These are phyloP conservation scores for Tagetes erecta DNA, from an alignment of 129 eudicot genomes.

Conservation along the genomic window DNA sequence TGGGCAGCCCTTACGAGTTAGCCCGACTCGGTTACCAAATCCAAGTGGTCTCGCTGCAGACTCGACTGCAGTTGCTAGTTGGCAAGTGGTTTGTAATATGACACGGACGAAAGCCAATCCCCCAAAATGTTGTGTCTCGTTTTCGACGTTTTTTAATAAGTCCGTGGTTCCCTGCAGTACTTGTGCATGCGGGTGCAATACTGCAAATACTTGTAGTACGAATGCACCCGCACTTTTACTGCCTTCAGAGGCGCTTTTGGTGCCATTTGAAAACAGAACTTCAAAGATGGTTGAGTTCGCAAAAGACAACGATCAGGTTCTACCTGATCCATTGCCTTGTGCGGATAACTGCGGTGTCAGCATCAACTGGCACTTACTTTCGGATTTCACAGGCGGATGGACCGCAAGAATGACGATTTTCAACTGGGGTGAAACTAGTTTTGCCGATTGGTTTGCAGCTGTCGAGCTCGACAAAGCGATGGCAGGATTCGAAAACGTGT, in stretches of 20 bases:
- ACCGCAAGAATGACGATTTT: slow-evolving; percentile 70
- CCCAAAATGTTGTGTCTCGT: slow-evolving; percentile 70
- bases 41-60: slow-evolving; percentile 49
- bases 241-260: slow-evolving; percentile 51
- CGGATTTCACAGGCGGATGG: slow-evolving; percentile 62
- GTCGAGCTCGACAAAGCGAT: slow-evolving; percentile 45
- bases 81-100: slow-evolving; percentile 68
- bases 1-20: slow-evolving; percentile 55
- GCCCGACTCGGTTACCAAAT: slow-evolving; percentile 49
- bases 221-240: slow-evolving; percentile 51
- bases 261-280: slow-evolving; percentile 66
- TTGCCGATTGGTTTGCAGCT: slow-evolving; percentile 60
- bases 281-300: slow-evolving; percentile 22
- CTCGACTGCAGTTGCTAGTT: slow-evolving; percentile 54
- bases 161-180: slow-evolving; percentile 64
- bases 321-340: slow-evolving; percentile 64
- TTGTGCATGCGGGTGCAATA: slow-evolving; percentile 72
- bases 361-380: slow-evolving; percentile 69
- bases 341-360: slow-evolving; percentile 71
- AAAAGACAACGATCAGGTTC: slow-evolving; percentile 6
- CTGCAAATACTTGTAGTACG: slow-evolving; percentile 43
- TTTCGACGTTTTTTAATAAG: slow-evolving; percentile 57
- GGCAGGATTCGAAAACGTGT: slow-evolving; percentile 53
- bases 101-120: slow-evolving; percentile 23
- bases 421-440: slow-evolving; percentile 62